Conservation (phyloP, 1,284 basidiomycete genomes). For the Ceratobasidium sp. region DNA sequence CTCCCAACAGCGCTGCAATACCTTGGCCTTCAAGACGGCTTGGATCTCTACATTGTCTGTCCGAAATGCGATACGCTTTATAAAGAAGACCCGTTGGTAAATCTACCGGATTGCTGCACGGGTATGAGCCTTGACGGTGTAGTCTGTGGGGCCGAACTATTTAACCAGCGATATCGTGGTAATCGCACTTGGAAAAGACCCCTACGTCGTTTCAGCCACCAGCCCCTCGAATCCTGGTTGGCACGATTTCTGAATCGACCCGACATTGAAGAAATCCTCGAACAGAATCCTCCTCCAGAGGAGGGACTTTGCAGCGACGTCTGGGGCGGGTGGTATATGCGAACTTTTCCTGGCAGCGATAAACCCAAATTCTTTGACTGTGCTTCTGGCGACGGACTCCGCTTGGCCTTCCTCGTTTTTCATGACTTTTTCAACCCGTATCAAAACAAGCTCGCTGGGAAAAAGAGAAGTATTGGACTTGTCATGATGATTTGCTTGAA, state of each 20-base stretch:
- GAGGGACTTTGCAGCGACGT: constrained; percentile 38
- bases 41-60: not conserved
- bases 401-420: constrained; percentile 55
- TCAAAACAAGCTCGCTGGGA: constrained; percentile 54
- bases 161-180: not conserved
- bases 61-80: not conserved
- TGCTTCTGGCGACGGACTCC: constrained; percentile 49
- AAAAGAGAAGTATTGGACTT: constrained; percentile 55
- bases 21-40: not conserved
- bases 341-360: constrained; percentile 52
- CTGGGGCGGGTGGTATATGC: constrained; percentile 54
- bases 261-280: constrained; percentile 31
- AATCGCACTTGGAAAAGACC: not conserved
- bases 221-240: constrained; percentile 22
- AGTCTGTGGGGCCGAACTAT: constrained; percentile 4
- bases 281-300: not conserved
- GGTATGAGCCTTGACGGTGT: not conserved
- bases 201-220: not conserved
- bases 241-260: constrained; percentile 17
- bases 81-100: not conserved
- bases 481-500: constrained; percentile 59
- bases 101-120: not conserved
- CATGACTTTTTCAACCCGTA: constrained; percentile 61
- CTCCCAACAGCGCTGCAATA: not conserved
- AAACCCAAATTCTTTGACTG: constrained; percentile 47